Percentiles rank a stretch among this genome's conserved stretches.
Conservation (phyloP, 441 rosid species). For the Croton setiger region DNA sequence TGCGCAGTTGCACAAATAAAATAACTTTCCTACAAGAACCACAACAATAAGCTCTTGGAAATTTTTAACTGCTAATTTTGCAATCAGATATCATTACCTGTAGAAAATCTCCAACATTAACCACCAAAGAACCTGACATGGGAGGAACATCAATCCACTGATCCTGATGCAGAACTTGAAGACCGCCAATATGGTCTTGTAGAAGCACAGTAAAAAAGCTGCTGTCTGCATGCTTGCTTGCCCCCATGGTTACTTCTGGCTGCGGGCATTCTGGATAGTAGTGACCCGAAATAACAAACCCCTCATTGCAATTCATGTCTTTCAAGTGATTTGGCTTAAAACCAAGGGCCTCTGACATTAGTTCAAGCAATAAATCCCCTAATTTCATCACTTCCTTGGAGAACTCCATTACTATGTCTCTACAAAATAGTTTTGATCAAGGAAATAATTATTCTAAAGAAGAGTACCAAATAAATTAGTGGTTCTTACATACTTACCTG, state of each 20-base stretch:
- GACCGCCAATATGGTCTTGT: constrained; percentile 32
- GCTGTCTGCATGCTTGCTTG: constrained; percentile 24
- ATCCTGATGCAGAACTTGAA: constrained; percentile 14
- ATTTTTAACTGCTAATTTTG: too few species aligned
- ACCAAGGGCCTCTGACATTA: constrained; percentile 37
- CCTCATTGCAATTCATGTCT: constrained; percentile 29
- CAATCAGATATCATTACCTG: not conserved
- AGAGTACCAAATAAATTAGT: too few species aligned
- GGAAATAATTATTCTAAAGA: too few species aligned
- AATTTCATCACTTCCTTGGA: constrained; percentile 20
- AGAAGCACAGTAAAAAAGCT: constrained; percentile 33
- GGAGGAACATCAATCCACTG: not conserved
- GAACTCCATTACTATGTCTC: constrained; percentile 30
- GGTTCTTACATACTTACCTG: constrained; percentile 22
- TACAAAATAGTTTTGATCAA: constrained; percentile 3
- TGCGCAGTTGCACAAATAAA: not conserved
- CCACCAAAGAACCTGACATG: not conserved
- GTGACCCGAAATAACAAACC: constrained; percentile 23
- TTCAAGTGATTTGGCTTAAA: constrained; percentile 22
- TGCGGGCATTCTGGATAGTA: constrained; percentile 38
- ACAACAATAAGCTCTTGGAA: not conserved
- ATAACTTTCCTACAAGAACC: not conserved
- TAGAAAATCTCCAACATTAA: too few species aligned
- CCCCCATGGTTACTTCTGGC: constrained; percentile 32
- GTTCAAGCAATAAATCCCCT: constrained; percentile 18